Conservation (phyloP, 75 land plant genomes). For the Pinus tabuliformis region DNA sequence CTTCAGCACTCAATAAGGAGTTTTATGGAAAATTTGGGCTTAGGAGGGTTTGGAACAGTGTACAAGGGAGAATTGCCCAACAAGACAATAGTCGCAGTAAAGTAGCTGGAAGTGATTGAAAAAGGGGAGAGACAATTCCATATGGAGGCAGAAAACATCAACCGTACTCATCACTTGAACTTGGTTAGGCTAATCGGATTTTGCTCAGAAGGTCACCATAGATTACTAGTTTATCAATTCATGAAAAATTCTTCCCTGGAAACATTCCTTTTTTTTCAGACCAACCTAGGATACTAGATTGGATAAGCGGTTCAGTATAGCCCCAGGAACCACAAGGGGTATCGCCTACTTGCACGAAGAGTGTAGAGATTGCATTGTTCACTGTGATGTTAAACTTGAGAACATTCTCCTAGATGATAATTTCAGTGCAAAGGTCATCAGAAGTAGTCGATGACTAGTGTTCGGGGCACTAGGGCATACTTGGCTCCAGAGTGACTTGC, state of each 20-base stretch:
- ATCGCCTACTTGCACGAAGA: conserved; percentile 90
- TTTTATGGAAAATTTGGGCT: conserved; percentile 79
- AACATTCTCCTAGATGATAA: conserved; percentile 83
- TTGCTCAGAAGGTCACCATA: conserved; percentile 73
- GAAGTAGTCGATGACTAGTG: conserved; percentile 33
- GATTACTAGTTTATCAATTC: conserved; percentile 82
- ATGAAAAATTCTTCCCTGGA: conserved; percentile 80
- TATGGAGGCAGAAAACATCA: conserved; percentile 80
- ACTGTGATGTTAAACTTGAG: conserved; percentile 95
- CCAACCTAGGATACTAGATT: conserved; percentile 32
- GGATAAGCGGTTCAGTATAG: conserved; percentile 64
- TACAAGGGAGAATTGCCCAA: conserved; percentile 62
- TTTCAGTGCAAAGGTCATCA: conserved; percentile 64
- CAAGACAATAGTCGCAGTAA: conserved; percentile 62
- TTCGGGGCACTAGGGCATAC: conserved; percentile 75
- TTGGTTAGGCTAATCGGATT: conserved; percentile 80
- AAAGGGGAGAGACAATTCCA: conserved; percentile 90
- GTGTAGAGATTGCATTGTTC: conserved; percentile 87
- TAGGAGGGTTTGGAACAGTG: conserved; percentile 83
- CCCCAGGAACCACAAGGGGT: conserved; percentile 83
- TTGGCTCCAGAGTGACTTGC: conserved; percentile 91
- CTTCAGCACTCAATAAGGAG: conserved; percentile 63
- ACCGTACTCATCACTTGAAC: conserved; percentile 83
- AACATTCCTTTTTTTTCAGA: conserved; percentile 40
- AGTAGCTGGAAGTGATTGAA: conserved; percentile 70